Percentiles rank a stretch among this genome's conserved stretches.
phyloP scores from a whole-genome alignment of 2,329 filamentous ascomycete species.

The Knufia petricola region DNA sequence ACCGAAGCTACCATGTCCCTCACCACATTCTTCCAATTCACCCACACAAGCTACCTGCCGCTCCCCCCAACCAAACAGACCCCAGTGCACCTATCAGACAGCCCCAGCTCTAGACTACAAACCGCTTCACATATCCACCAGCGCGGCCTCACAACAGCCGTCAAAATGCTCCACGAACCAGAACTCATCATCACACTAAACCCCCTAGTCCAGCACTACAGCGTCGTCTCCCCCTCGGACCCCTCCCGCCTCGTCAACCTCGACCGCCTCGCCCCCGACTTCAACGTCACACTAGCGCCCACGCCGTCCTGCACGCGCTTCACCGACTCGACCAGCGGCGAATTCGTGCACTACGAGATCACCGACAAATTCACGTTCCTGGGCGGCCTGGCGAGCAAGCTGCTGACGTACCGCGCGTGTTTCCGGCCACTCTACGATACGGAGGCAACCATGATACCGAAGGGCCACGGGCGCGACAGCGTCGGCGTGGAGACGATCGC shows the following conservation, averaged over 20 bases:
- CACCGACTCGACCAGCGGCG: constrained; percentile 3
- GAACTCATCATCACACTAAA: constrained; percentile 13
- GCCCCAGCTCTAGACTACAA: constrained; percentile 9
- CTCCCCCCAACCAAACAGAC: constrained; percentile 15
- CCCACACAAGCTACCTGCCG: constrained; percentile 16
- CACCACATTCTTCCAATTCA: constrained; percentile 5
- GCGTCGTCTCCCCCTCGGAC: constrained; percentile 10
- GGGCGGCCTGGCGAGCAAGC: constrained; percentile 13
- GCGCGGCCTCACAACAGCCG: constrained; percentile 12
- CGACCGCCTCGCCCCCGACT: constrained; percentile 5
- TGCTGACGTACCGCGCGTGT: constrained; percentile 11
- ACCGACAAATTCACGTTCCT: constrained; percentile 18
- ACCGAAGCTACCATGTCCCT: constrained; percentile 1
- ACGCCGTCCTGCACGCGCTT: not conserved
- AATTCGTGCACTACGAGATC: constrained; percentile 20
- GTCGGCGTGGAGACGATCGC: constrained; percentile 19
- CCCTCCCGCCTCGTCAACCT: constrained; percentile 9
- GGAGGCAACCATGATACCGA: constrained; percentile 2
- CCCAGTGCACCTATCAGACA: constrained; percentile 19
- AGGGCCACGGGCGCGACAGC: constrained; percentile 12
- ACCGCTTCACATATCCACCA: constrained; percentile 12
- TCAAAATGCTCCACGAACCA: constrained; percentile 13
- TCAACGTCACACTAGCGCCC: not conserved
- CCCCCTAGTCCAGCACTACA: constrained; percentile 12
- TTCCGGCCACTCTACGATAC: constrained; percentile 6